phyloP scores from a whole-genome alignment of 768 basidiomycete species.

The Ramaria rubella region DNA sequence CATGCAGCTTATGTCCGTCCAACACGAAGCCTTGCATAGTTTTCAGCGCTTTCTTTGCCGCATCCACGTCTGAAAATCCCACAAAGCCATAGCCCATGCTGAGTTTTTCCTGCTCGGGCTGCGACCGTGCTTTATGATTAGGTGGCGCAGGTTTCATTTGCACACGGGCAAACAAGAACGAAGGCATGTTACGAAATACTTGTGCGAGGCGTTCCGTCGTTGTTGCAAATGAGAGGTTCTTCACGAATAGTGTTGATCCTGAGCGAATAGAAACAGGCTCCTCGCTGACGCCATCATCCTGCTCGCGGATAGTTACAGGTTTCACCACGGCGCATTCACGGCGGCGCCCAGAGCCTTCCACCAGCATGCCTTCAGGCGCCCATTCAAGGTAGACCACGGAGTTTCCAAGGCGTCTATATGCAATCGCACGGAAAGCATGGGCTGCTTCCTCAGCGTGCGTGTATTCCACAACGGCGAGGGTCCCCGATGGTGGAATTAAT shows the following conservation, averaged over 20 bases:
- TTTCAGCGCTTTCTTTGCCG: constrained; percentile 66
- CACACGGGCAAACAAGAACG: constrained; percentile 80
- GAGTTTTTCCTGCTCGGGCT: constrained; percentile 40
- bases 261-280: constrained; percentile 36
- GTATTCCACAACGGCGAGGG: constrained; percentile 88
- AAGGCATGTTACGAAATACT: constrained; percentile 68
- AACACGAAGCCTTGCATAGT: constrained; percentile 76
- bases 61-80: constrained; percentile 73
- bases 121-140: constrained; percentile 33
- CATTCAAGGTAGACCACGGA: constrained; percentile 90
- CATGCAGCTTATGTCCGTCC: constrained; percentile 79
- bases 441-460: constrained; percentile 61
- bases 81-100: constrained; percentile 98
- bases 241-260: constrained; percentile 86
- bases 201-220: constrained; percentile 63
- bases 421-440: constrained; percentile 73
- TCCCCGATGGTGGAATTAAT: constrained; percentile 86
- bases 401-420: constrained; percentile 84
- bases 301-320: constrained; percentile 41
- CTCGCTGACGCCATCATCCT: constrained; percentile 21
- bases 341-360: constrained; percentile 28
- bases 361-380: constrained; percentile 81
- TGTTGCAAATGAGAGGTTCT: constrained; percentile 94
- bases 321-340: constrained; percentile 13
- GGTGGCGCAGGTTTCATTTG: constrained; percentile 90